Percentiles rank a stretch among this genome's conserved stretches.
phyloP scores from a whole-genome alignment of 495 filamentous ascomycete genomes.

The Talaromyces nanjingensis region DNA sequence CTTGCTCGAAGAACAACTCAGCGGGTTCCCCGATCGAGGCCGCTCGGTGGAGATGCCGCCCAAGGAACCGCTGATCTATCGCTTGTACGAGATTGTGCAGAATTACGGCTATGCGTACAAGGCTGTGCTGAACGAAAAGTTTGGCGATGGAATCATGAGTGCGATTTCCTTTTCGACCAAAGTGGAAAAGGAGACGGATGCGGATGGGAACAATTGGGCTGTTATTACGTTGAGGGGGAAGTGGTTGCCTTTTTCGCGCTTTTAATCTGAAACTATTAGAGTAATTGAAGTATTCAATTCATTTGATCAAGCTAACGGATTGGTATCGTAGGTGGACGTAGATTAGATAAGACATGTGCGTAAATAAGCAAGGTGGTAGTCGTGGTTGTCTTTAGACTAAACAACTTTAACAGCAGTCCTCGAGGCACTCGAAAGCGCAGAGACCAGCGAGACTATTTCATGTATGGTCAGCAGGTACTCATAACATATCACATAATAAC shows the following conservation, averaged over 20 bases:
- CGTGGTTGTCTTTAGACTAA: not conserved
- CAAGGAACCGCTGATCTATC: slow-evolving; percentile 86
- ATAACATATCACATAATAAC: not conserved
- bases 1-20: slow-evolving; percentile 53
- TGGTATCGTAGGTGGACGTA: not conserved
- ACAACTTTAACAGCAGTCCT: slow-evolving; percentile 34
- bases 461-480: not conserved
- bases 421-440: slow-evolving; percentile 38
- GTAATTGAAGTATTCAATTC: not conserved
- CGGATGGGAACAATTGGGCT: slow-evolving; percentile 74
- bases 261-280: slow-evolving; percentile 28
- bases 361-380: not conserved
- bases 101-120: slow-evolving; percentile 98
- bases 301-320: not conserved
- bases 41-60: slow-evolving; percentile 88
- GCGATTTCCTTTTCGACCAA: slow-evolving; percentile 90
- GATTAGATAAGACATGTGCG: not conserved
- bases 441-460: slow-evolving; percentile 34
- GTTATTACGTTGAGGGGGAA: slow-evolving; percentile 90
- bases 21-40: slow-evolving; percentile 76
- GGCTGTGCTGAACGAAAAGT: slow-evolving; percentile 96
- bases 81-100: slow-evolving; percentile 94
- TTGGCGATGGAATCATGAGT: slow-evolving; percentile 98
- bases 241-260: slow-evolving; percentile 74
- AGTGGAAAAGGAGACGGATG: slow-evolving; percentile 92